phyloP scores from a whole-genome alignment of 306 rosid species.

The Cicer judaicum region DNA sequence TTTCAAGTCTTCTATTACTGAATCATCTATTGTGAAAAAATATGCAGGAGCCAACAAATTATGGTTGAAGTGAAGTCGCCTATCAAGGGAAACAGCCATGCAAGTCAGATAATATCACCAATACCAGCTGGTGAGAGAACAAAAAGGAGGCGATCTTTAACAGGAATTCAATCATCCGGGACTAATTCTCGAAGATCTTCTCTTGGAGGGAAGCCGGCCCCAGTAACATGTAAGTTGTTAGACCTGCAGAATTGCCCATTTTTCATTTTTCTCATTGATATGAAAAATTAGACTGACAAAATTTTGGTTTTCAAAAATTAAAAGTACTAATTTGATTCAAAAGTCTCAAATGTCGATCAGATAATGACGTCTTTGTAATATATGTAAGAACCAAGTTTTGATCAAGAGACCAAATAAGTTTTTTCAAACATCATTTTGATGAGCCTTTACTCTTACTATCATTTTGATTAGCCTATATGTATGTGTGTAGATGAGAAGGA shows the following conservation, averaged over 20 bases:
- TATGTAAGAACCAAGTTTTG: not conserved
- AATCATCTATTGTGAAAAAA: constrained; percentile 31
- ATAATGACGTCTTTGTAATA: not conserved
- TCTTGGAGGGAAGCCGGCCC: constrained; percentile 72
- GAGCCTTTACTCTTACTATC: not conserved
- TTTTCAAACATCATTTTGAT: not conserved
- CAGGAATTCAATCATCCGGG: constrained; percentile 62
- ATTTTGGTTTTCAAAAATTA: not conserved
- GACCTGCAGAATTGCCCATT: not conserved
- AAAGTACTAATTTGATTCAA: not conserved
- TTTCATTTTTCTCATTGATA: constrained; percentile 10
- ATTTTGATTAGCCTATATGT: not conserved
- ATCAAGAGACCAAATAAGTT: not conserved
- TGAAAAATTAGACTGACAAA: not conserved
- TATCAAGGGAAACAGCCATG: constrained; percentile 39
- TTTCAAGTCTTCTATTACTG: not conserved
- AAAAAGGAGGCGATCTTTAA: constrained; percentile 80
- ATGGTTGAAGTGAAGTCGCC: constrained; percentile 61
- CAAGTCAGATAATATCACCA: constrained; percentile 56
- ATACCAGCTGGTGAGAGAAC: constrained; percentile 51
- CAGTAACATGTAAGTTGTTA: constrained; percentile 62
- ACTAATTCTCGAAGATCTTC: constrained; percentile 68
- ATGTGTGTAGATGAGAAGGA: constrained; percentile 61
- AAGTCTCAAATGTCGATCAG: not conserved
- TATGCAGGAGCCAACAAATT: constrained; percentile 71